Conservation (phyloP, 2,329 filamentous ascomycete species). For the Colletotrichum higginsianum region DNA sequence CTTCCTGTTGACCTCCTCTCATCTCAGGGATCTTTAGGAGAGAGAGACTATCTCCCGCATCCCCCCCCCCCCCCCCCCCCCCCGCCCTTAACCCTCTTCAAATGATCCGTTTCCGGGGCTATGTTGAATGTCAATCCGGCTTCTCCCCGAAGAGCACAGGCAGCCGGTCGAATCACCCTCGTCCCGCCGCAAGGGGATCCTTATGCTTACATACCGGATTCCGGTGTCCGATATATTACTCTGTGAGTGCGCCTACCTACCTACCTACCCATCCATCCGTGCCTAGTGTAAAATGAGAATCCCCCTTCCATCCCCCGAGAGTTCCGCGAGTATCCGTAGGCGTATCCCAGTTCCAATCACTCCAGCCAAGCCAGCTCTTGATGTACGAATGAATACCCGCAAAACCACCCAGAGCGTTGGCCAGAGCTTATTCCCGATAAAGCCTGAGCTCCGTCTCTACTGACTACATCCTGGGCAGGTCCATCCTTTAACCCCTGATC, state of each 20-base stretch:
- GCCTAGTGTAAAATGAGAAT: not conserved
- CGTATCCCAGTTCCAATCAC: too few species aligned
- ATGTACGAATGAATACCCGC: not conserved
- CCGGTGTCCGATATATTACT: conserved; percentile 15
- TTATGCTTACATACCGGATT: conserved; percentile 3
- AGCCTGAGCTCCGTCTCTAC: too few species aligned
- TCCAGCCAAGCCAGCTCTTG: not conserved
- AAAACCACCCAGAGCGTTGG: too few species aligned
- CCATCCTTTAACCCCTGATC: too few species aligned
- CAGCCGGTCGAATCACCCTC: not conserved
- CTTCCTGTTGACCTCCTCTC: not conserved
- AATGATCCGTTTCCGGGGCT: conserved; percentile 21
- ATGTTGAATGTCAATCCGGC: conserved; percentile 31
- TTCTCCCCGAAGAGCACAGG: conserved; percentile 28
- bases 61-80: too few species aligned
- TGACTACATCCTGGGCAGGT: not conserved
- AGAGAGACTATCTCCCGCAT: conserved; percentile 15
- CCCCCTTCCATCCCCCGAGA: not conserved
- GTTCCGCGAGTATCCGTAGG: not conserved
- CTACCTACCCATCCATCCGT: too few species aligned
- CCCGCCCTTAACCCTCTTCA: not conserved
- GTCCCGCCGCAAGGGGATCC: conserved; percentile 2
- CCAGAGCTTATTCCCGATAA: not conserved
- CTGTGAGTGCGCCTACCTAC: not conserved
- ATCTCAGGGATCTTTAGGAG: not conserved